These are phyloP conservation scores for Irpex rosettiformis DNA, from an alignment of 1,284 basidiomycete species.

Conservation along the genomic window DNA sequence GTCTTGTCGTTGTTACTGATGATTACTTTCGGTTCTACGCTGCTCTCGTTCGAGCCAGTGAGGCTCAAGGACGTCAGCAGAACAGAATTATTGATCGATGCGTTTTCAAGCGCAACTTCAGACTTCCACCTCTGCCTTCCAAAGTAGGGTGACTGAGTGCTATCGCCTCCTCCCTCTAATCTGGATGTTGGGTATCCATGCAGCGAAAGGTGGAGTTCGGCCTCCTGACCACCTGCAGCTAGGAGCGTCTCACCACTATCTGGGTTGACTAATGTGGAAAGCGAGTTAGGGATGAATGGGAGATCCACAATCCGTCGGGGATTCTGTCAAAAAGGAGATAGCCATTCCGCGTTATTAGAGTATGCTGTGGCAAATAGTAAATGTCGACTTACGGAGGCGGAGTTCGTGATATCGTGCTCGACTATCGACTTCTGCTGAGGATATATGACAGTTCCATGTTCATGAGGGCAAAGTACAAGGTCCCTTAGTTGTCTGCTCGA, in stretches of 20 bases:
- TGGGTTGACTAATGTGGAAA: conserved; percentile 58
- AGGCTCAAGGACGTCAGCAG: conserved; percentile 62
- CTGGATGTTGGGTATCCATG: conserved; percentile 31
- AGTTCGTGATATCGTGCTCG: conserved; percentile 58
- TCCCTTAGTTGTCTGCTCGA: conserved; percentile 66
- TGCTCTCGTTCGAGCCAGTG: conserved; percentile 52
- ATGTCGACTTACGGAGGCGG: conserved; percentile 43
- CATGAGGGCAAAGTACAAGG: conserved; percentile 69
- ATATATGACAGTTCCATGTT: conserved; percentile 67
- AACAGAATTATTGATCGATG: conserved; percentile 84
- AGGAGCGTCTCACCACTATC: conserved; percentile 59
- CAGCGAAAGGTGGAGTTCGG: conserved; percentile 73
- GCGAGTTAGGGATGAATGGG: conserved; percentile 64
- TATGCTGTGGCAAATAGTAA: conserved; percentile 6
- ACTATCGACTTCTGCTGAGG: conserved; percentile 53
- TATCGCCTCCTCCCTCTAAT: background rate
- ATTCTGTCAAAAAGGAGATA: conserved; percentile 31
- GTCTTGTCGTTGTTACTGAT: conserved; percentile 83
- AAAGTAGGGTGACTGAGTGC: conserved; percentile 13
- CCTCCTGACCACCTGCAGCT: conserved; percentile 79
- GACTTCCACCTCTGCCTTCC: conserved; percentile 49
- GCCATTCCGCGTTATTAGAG: conserved; percentile 1
- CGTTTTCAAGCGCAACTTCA: conserved; percentile 47
- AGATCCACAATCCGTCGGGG: conserved; percentile 51
- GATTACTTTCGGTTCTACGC: conserved; percentile 67